Base-by-base conservation (phyloP, 305 asterid genomes). In the Fraxinus xanthoxyloides region DNA sequence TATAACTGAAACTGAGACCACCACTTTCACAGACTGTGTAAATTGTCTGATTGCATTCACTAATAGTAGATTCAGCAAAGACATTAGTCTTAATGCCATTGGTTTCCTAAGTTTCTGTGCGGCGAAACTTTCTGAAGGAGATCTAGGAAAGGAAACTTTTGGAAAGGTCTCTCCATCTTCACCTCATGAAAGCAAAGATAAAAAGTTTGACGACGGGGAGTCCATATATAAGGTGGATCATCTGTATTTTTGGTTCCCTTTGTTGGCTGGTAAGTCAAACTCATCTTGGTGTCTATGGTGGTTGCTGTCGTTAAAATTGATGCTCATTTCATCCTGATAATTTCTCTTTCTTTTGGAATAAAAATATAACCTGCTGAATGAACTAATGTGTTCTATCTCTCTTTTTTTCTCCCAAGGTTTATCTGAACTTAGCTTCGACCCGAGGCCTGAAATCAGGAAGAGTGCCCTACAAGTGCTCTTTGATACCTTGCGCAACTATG, bases 11-110 rank as follows among this genome's bases (percentile, higher is more conserved):
- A 97, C 98, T 73, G 99, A 95, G 87, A 91, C 97, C 78, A 93
- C 98, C 80, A 94, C 99, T 36, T 97, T 97, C 90, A 97, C 99
- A 7, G 99, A 97, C 85, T 97, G 94, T 48, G 98, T 97, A 65
- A 97, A 97, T 83, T 97, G 99, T 84, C 91, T 97, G 67, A 93
- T 97, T 82, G 99, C 99, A 48, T 97, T 97, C 85, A 97, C 98
- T 75, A 95, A 97, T 85, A 97, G 91, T 81, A 91, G 98, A 84
- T 90, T 93, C 90, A 92, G 89, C 92, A 92, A 90, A 84, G 99
- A 97, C 78, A 93, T 97, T 76, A 97, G 99, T 91, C 98, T 97
- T 74, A 95, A 91, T 79, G 99, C 99, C 86, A 94, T 97, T 89
- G 92, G 92, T 54, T 95, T 97, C 93, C 97, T 97, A 81, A 96